These are phyloP conservation scores for Globisporangium cylindrosporum DNA, from an alignment of 352 stramenopile genomes.

Conservation along the genomic window DNA sequence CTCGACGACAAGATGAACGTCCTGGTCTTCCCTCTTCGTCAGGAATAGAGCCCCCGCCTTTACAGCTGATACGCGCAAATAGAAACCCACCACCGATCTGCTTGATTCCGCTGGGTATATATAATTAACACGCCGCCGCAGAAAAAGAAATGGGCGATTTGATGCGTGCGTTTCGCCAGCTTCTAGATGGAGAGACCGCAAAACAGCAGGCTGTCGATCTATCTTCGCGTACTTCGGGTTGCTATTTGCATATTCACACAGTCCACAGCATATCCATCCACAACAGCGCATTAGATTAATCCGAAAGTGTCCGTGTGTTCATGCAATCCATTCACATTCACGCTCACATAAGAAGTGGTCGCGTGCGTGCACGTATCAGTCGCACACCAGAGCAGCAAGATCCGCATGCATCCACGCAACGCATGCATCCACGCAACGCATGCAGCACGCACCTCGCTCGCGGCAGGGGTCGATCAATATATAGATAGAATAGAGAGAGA, in stretches of 20 bases:
- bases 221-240: background rate
- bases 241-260: background rate
- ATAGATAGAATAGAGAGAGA: too few species aligned
- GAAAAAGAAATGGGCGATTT: background rate
- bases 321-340: too few species aligned
- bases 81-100: background rate
- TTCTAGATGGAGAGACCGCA: too few species aligned
- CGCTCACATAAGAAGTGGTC: background rate
- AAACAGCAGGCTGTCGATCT: too few species aligned
- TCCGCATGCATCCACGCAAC: too few species aligned
- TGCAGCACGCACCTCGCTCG: background rate
- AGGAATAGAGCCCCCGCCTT: background rate
- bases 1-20: background rate
- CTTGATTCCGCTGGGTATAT: background rate
- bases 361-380: too few species aligned
- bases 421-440: too few species aligned
- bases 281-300: background rate
- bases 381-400: background rate
- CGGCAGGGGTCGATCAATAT: too few species aligned
- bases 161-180: background rate
- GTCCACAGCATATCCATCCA: too few species aligned
- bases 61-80: background rate
- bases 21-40: background rate
- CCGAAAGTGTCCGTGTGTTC: background rate
- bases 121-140: background rate